Evolutionary conservation across 148 eudicot species (phyloP).

Genomic region (Pharnaceum exiguum): DNA sequence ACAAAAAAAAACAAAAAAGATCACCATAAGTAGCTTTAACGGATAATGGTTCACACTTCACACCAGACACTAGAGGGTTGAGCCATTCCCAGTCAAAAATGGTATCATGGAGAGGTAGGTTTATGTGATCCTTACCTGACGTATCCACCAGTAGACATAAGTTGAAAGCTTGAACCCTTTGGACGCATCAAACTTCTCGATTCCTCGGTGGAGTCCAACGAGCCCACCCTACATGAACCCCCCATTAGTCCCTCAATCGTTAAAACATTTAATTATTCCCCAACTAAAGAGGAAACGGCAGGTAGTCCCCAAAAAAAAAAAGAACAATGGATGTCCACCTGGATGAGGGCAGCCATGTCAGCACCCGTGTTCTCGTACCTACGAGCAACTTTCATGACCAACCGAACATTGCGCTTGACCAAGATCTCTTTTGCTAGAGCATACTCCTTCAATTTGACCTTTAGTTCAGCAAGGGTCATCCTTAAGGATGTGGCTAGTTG

Average conservation of each 20-base stretch:
- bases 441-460: constrained; percentile 62
- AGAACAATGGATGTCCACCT: constrained; percentile 56
- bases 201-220: constrained; percentile 89
- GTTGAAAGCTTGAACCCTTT: constrained; percentile 95
- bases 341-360: constrained; percentile 90
- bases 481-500: constrained; percentile 71
- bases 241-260: constrained; percentile 3
- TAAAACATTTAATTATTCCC: neutral
- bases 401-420: constrained; percentile 92
- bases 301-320: neutral
- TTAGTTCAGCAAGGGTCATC: constrained; percentile 60
- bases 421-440: constrained; percentile 85
- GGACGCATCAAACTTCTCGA: constrained; percentile 94
- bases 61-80: too few species aligned
- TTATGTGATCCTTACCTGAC: constrained; percentile 68
- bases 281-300: neutral
- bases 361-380: constrained; percentile 90
- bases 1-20: neutral
- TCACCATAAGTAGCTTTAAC: too few species aligned
- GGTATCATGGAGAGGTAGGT: neutral
- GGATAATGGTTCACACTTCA: too few species aligned
- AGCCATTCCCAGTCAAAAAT: neutral
- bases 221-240: constrained; percentile 65
- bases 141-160: constrained; percentile 99
- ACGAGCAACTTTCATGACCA: constrained; percentile 94